Base-by-base conservation (phyloP, 345 rosid species). In the Aquilaria yunnanensis region DNA sequence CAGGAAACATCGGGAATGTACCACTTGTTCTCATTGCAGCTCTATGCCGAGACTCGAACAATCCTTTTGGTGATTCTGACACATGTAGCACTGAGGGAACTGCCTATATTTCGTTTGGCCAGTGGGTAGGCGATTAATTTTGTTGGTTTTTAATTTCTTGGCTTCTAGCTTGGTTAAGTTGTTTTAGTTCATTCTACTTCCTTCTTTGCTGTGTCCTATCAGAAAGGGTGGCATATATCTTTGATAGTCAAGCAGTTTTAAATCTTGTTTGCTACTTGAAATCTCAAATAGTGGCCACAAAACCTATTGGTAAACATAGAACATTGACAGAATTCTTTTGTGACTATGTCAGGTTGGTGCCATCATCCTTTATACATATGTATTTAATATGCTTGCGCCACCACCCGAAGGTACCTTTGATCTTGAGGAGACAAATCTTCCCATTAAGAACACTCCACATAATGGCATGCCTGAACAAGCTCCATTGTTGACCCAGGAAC, bases 1-100 rank as follows among this genome's bases (percentile, higher is more conserved):
- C 92, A 91, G 99, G 99, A 71, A 95, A 95, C 71, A 91, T 95
- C 48, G 99, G 99, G 61, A 95, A 95, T 60, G 94, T 95, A 52
- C 99, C 99, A 47, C 99, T 95, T 73, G 99, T 95, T 58, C 75
- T 95, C 70, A 79, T 91, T 57, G 87, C 97, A 8, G 98, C 99
- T 67, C 69, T 95, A 34, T 95, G 99, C 67, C 83, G 96, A 74
- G 99, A 87, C 68, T 14, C 73, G 43, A 70, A 78, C 66, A 95
- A 89, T 65, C 99, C 99, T 51, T 95, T 95, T 73, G 99, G 96
- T 31, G 90, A 91, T 74, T 70, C 86, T 10, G 83, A 85, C 1
- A 85, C 66, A 67, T 95, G 99, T 66, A 84, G 80, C 81, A 78
- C 81, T 51, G 86, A 91, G 71, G 96, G 96, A 74, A 91, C 94